phyloP scores from a whole-genome alignment of 345 rosid genomes.

The Nephelium lappaceum region DNA sequence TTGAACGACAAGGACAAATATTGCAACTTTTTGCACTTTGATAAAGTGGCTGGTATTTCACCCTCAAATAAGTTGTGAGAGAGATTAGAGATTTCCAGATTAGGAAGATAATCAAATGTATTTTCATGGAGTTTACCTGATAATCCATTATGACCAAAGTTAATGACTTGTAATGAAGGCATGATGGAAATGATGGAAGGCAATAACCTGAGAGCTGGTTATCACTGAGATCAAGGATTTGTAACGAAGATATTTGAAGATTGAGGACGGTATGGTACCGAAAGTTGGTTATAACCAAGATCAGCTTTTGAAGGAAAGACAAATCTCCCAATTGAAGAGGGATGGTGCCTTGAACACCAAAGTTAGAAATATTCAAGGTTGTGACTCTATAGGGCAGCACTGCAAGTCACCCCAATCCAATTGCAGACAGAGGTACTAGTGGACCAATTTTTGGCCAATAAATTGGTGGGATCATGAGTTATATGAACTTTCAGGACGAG shows the following conservation, averaged over 20 bases:
- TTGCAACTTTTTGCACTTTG: no score
- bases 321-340: constrained; percentile 7
- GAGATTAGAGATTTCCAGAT: no score
- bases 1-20: no score
- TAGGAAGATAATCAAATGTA: not conserved
- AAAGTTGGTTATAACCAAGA: not conserved
- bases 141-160: no score
- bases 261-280: constrained; percentile 3
- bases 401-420: constrained; percentile 10
- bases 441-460: constrained; percentile 5
- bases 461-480: not conserved
- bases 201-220: not conserved
- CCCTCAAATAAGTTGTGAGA: no score
- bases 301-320: not conserved
- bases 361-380: not conserved
- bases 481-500: not conserved
- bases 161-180: not conserved
- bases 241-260: constrained; percentile 3
- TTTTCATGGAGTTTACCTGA: not conserved
- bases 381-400: constrained; percentile 20
- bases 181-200: not conserved
- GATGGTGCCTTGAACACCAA: constrained; percentile 12
- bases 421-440: not conserved
- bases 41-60: no score
- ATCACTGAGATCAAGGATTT: not conserved